Evolutionary conservation across 2,329 filamentous ascomycete genomes (phyloP).

Genomic region (Fusarium nanum): DNA sequence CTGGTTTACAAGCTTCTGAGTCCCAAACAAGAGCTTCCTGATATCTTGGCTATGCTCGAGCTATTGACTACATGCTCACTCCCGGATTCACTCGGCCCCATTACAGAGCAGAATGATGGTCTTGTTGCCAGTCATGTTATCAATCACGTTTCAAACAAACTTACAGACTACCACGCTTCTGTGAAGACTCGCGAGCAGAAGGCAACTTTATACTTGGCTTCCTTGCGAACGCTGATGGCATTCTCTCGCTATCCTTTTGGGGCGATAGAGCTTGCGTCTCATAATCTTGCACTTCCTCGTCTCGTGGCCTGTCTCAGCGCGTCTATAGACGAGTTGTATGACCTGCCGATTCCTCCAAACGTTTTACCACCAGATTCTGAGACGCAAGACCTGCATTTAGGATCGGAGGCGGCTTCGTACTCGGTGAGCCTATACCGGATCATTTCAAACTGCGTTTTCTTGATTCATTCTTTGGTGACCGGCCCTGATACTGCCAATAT

Average conservation of each 20-base stretch:
- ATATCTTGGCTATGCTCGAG: slow-evolving; percentile 73
- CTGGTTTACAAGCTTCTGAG: slow-evolving; percentile 76
- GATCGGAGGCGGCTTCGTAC: slow-evolving; percentile 31
- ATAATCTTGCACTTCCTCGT: slow-evolving; percentile 77
- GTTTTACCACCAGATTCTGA: slow-evolving; percentile 48
- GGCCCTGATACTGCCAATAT: slow-evolving; percentile 58
- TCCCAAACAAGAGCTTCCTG: slow-evolving; percentile 70
- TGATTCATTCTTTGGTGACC: slow-evolving; percentile 66
- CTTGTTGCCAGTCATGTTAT: slow-evolving; percentile 63
- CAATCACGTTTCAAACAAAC: slow-evolving; percentile 70
- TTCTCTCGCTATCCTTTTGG: slow-evolving; percentile 74
- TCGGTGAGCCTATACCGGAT: slow-evolving; percentile 55
- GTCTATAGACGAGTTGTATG: slow-evolving; percentile 80
- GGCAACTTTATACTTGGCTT: slow-evolving; percentile 58
- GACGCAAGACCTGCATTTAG: background rate
- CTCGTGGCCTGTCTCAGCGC: slow-evolving; percentile 73
- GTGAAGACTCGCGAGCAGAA: slow-evolving; percentile 54
- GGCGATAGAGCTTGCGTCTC: slow-evolving; percentile 72
- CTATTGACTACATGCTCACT: slow-evolving; percentile 76
- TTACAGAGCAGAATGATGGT: slow-evolving; percentile 59
- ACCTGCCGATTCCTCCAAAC: slow-evolving; percentile 60
- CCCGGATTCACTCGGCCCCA: slow-evolving; percentile 73
- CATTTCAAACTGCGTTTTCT: slow-evolving; percentile 60
- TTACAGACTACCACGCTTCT: slow-evolving; percentile 65
- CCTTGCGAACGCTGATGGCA: slow-evolving; percentile 66